Evolutionary conservation across 129 eudicot genomes (phyloP), one percentile per base, ranked within the genome.

Genomic region (Flaveria linearis): DNA sequence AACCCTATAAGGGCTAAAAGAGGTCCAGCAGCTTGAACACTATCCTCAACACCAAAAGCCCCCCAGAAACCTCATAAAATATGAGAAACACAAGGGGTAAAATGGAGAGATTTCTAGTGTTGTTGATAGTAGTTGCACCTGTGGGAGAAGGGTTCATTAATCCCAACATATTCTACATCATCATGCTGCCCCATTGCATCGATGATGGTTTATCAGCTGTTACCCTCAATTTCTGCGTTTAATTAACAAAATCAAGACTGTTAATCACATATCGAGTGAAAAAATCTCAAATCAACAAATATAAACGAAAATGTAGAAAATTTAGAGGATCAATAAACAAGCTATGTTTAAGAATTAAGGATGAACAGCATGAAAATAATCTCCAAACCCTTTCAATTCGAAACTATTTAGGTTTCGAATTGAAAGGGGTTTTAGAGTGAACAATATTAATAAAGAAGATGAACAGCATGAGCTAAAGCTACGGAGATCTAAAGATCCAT

Each of bases 1-100:
- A 90, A 90, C 42, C 96, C 96, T 15, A 82, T 52, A 13, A 90
- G 91, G 0, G 96, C 96, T 41, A 90, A 76, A 23, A 90, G 89
- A 4, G 96, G 96, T 4, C 96, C 96, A 43, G 96, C 96, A 11
- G 96, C 96, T 14, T 64, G 72, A 10, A 90, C 96, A 81, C 87
- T 90, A 17, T 90, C 96, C 79, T 90, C 96, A 30, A 88, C 89
- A 39, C 96, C 96, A 60, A 88, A 90, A 3, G 96, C 2, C 96
- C 96, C 36, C 96, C 96, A 10, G 96, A 90, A 18, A 90, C 96
- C 83, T 88, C 96, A 63, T 88, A 90, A 69, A 90, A 90, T 65
- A 90, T 90, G 82, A 90, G 89, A 63, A 90, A 90, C 56, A 90
- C 68, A 36, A 90, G 85, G 78, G 96, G 96, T 11, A 90, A 4